A percentile compares a stretch with the other conserved stretches of the same genome.
phyloP scores from a whole-genome alignment of 1,284 basidiomycete genomes.

The Trichosporon inkin region DNA sequence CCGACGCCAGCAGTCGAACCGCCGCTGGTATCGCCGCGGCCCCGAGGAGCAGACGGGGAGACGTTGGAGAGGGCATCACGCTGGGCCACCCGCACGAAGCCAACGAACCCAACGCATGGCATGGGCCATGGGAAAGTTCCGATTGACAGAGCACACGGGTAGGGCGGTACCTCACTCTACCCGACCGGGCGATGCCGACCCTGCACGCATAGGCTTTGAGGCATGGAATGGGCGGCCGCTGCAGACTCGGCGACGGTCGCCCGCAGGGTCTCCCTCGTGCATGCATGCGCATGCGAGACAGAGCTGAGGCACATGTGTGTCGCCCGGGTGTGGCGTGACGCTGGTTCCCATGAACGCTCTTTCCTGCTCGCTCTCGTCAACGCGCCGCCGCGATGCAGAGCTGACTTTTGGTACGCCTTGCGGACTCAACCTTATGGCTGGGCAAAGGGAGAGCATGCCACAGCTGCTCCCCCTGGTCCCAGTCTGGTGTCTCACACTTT shows the following conservation, averaged over 20 bases:
- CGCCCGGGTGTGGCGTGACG: background rate
- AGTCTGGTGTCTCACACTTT: no score
- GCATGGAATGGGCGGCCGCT: background rate
- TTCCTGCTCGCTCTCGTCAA: background rate
- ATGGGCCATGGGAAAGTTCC: background rate
- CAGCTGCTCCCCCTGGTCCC: no score
- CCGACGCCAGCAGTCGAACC: no score
- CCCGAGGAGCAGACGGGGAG: background rate
- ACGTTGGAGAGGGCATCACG: background rate
- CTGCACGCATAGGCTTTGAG: background rate
- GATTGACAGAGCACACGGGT: background rate
- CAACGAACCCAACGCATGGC: background rate
- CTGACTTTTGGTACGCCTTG: no score
- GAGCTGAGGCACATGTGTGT: background rate
- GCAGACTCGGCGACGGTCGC: no score
- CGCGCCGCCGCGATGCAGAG: no score
- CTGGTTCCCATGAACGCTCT: constrained; percentile 3
- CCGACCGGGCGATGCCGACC: background rate
- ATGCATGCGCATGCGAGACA: no score
- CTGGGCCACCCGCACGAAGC: background rate
- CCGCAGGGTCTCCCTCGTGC: no score
- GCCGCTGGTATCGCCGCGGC: no score
- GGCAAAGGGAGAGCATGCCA: no score
- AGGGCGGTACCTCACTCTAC: background rate
- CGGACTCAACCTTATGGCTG: no score